Percentiles rank a stretch among this genome's conserved stretches.
phyloP scores from a whole-genome alignment of 805 yeast species.

The Candida tallmaniae region DNA sequence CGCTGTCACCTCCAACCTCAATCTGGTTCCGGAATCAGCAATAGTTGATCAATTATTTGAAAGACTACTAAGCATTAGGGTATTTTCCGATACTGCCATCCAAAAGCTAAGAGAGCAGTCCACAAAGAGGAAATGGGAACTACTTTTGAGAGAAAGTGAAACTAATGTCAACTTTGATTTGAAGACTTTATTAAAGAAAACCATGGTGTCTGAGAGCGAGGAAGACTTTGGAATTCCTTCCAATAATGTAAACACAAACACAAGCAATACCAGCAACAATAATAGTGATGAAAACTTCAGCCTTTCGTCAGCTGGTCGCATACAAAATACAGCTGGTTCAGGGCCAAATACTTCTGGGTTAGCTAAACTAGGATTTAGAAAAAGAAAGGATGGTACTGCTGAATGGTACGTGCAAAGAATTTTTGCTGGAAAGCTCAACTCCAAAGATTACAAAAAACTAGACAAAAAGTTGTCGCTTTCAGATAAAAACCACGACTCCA shows the following conservation, averaged over 20 bases:
- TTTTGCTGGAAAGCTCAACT: conserved; percentile 27
- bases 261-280: not conserved
- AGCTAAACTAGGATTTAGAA: conserved; percentile 6
- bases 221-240: not conserved
- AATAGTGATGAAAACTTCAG: not conserved
- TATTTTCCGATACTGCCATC: conserved; percentile 31
- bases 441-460: conserved; percentile 30
- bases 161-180: conserved; percentile 34
- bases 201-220: not conserved
- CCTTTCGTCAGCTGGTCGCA: not conserved
- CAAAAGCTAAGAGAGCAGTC: conserved; percentile 28
- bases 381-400: conserved; percentile 35
- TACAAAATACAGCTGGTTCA: not conserved
- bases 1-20: conserved; percentile 26
- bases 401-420: conserved; percentile 38
- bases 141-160: conserved; percentile 37
- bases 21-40: conserved; percentile 30
- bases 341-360: not conserved
- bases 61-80: conserved; percentile 31
- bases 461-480: conserved; percentile 26
- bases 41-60: conserved; percentile 39
- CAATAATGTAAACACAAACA: not conserved
- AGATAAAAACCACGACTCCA: conserved; percentile 15
- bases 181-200: conserved; percentile 10
- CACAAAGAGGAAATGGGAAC: conserved; percentile 39